phyloP scores from a whole-genome alignment of 805 yeast genomes.

The Starmerella cellae region DNA sequence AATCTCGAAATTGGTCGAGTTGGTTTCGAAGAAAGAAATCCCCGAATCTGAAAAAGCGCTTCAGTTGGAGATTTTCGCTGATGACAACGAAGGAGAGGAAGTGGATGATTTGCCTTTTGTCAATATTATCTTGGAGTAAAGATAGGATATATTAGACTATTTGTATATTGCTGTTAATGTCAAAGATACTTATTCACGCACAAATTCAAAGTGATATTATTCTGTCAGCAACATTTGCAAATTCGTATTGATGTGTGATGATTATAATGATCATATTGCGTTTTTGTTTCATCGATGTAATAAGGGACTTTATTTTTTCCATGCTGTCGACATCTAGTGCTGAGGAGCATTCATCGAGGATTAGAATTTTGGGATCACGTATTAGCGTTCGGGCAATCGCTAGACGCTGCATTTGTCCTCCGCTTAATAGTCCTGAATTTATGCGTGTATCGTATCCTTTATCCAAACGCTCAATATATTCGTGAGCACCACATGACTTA shows the following conservation, averaged over 20 bases:
- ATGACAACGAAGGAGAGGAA: conserved; percentile 85
- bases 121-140: conserved; percentile 32
- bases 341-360: conserved; percentile 82
- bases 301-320: conserved; percentile 36
- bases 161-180: too few relatives aligned
- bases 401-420: conserved; percentile 82
- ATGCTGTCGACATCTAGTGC: conserved; percentile 63
- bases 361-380: conserved; percentile 47
- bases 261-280: conserved; percentile 41
- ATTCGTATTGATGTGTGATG: conserved; percentile 59
- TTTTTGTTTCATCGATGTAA: conserved; percentile 28
- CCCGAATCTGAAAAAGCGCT: conserved; percentile 61
- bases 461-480: conserved; percentile 39
- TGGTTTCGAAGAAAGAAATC: conserved; percentile 73
- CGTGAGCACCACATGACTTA: conserved; percentile 40
- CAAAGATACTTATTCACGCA: too few relatives aligned
- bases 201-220: conserved; percentile 30
- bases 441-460: conserved; percentile 48
- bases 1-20: conserved; percentile 63
- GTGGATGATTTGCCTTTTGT: conserved; percentile 66
- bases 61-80: conserved; percentile 83
- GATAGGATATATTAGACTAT: too few relatives aligned
- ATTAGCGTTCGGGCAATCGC: conserved; percentile 73
- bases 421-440: conserved; percentile 47
- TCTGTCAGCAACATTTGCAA: conserved; percentile 48